Base-by-base conservation (phyloP, 1,284 basidiomycete species). In the Puccinia novopanici region DNA sequence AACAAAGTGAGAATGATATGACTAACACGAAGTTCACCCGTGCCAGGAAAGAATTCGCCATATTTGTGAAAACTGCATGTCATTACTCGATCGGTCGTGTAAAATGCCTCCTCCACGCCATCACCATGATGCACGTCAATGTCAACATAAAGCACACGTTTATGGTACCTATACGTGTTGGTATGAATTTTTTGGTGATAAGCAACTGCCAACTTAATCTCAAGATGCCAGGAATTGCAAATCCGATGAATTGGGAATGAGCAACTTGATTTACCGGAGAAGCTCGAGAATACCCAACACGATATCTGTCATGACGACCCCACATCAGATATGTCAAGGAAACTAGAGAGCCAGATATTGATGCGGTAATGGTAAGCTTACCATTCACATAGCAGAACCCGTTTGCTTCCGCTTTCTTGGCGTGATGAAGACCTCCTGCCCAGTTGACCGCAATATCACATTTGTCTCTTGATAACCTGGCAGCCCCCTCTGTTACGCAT, bases 331-430 rank as follows among this genome's bases (percentile, higher is more conserved):
- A 75, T 57, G 3, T 55, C 45, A 81, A 24, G 1, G 37, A 85
- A 27, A 17, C 73, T 82, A 48, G 15, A 83, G 86, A 80, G 59
- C 27, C 24, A 45, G 2, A 50, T 42, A 57, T 40, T n/a, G 15
- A 30, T 37, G 37, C 37, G 40, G 15, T 9, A 34, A 48, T 30
- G 9, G 19, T 42, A 63, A 34, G 42, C 82, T 57, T 4, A 94
- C 95, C 95, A 85, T 99, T 99, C 72, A 99, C 94, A 86, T 98
- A 99, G 87, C 96, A 99, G 87, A 99, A 99, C 0, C 96, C 96
- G 84, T 93, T 95, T 0, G 96, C 96, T 87, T 99, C 97, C 63
- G 94, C 93, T 88, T 98, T 99, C 87, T 99, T 99, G 1, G 96
- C 95, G 85, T 99, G 96, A 86, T 99, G 96, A 76, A 99, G 88